Evolutionary conservation across 1,284 basidiomycete species (phyloP), one percentile per base, ranked within the genome.

Genomic region (Coniferiporia weirii): DNA sequence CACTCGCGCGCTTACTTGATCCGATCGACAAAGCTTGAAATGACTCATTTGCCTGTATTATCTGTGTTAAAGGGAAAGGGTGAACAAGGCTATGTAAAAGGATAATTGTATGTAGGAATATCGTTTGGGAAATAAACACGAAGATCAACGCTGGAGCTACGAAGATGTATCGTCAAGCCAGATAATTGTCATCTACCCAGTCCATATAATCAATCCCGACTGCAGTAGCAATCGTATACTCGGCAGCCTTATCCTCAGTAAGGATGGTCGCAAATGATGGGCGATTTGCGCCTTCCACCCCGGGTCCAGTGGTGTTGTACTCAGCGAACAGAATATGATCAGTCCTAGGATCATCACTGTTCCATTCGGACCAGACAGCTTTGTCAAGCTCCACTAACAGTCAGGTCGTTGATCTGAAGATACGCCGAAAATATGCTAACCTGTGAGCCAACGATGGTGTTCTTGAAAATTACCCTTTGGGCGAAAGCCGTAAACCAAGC

Each of bases 351-450:
- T 73, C 72, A 12, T 68, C 70, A 1, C 67, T 61, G 55, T 73
- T 72, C 79, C 79, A 81, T n/a, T 72, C 64, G 0, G 74, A 76
- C 79, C 79, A 81, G 10, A 80, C 65, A 1, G 75, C 72, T 34
- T 70, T 69, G 59, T 79, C 76, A 52, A 80, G 62, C 63, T 66
- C 45, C 1, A 22, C 6, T 22, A 53, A 17, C 17, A 10, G 10
- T 50, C 17, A 27, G 9, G 34, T 17, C 48, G 40, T 12, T 40
- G 9, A 32, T 13, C 15, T 20, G 3, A 35, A 20, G 32, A 49
- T 7, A 15, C 3, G 34, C 5, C 12, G 40, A 19, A 78, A 55
- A 44, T 13, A 58, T 46, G 67, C 38, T 50, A 35, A 61, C 60
- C 49, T 44, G 52, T 13, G 56, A 19, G 32, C 47, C 43, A 3